A percentile compares a stretch with the other conserved stretches of the same genome.
phyloP scores from a whole-genome alignment of 202 grass and related monocot genomes.

The Setaria viridis region DNA sequence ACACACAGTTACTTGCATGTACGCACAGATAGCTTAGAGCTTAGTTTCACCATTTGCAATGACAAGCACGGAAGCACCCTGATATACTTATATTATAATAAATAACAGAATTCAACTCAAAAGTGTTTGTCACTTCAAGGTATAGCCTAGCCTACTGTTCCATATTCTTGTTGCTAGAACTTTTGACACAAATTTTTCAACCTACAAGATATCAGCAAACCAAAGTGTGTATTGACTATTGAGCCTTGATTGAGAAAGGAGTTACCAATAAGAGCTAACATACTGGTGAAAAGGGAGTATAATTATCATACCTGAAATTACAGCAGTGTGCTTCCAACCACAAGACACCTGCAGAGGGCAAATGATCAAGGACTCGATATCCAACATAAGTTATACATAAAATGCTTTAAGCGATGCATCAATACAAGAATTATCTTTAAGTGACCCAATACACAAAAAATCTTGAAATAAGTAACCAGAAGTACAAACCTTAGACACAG shows the following conservation, averaged over 20 bases:
- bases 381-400: neutral
- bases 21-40: neutral
- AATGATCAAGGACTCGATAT: slow-evolving; percentile 11
- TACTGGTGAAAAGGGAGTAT: slow-evolving; percentile 11
- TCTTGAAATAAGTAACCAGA: slow-evolving; percentile 14
- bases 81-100: neutral
- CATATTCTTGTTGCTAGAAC: slow-evolving; percentile 6
- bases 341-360: slow-evolving; percentile 72
- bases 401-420: slow-evolving; percentile 22
- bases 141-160: slow-evolving; percentile 22
- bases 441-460: slow-evolving; percentile 30
- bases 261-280: neutral
- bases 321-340: slow-evolving; percentile 98
- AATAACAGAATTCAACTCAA: neutral
- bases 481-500: slow-evolving; percentile 70
- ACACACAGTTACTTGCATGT: too few species aligned
- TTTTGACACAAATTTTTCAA: neutral
- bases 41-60: neutral
- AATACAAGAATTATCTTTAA: slow-evolving; percentile 40
- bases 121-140: neutral
- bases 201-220: slow-evolving; percentile 13
- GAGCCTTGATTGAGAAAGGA: neutral
- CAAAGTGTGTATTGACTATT: slow-evolving; percentile 21
- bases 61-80: neutral
- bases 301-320: slow-evolving; percentile 76